Conservation (phyloP, 2,329 filamentous ascomycete genomes). For the Fusarium pininemorale region DNA sequence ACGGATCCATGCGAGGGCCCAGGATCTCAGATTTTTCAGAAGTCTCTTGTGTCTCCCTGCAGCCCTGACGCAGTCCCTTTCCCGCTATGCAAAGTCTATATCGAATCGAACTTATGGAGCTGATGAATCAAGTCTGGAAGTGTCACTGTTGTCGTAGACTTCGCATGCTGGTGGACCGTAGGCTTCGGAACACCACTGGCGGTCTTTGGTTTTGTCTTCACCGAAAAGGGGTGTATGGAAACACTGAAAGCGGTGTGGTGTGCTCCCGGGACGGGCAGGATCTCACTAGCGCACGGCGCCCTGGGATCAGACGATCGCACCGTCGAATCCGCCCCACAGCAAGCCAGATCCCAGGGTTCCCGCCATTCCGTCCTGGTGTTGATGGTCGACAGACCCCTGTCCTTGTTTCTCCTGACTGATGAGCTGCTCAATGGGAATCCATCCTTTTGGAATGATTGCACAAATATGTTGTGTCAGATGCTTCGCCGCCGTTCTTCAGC, state of each 20-base stretch:
- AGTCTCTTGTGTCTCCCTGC: background rate
- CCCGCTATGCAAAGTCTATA: background rate
- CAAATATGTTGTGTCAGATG: constrained; percentile 12
- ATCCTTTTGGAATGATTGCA: background rate
- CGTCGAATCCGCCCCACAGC: constrained; percentile 40
- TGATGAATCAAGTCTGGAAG: background rate
- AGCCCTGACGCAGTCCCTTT: background rate
- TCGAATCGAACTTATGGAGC: background rate
- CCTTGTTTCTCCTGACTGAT: constrained; percentile 32
- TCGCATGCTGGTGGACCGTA: background rate
- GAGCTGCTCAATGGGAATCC: constrained; percentile 10
- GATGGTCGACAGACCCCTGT: constrained; percentile 23
- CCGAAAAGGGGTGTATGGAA: constrained; percentile 23
- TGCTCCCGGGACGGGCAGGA: constrained; percentile 45
- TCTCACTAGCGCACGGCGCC: constrained; percentile 41
- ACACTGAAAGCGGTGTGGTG: constrained; percentile 36
- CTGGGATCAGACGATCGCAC: constrained; percentile 45
- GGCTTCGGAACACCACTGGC: background rate
- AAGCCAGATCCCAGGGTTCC: constrained; percentile 45
- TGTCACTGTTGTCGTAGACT: background rate
- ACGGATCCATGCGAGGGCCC: constrained; percentile 33
- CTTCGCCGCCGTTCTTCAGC: constrained; percentile 26
- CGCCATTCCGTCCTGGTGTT: constrained; percentile 37
- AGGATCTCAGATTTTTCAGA: constrained; percentile 12
- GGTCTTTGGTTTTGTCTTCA: background rate